Evolutionary conservation across 371 early-diverging fungal genomes (phyloP).

Genomic region (Mucor velutinosus): DNA sequence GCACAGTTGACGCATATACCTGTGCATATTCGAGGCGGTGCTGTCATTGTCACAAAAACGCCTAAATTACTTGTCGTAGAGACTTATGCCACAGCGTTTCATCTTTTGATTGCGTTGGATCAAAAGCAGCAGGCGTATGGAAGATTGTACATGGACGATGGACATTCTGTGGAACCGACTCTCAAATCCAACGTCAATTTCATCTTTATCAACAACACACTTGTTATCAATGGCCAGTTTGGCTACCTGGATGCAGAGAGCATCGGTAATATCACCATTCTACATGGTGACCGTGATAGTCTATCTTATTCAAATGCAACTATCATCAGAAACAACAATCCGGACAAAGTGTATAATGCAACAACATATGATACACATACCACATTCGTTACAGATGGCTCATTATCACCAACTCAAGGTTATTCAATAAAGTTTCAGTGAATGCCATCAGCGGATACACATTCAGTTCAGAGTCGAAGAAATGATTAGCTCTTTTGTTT

Average conservation of each 20-base stretch:
- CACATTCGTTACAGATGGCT: not conserved
- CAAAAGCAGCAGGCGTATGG: conserved; percentile 41
- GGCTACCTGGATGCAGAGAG: not conserved
- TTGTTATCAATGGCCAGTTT: conserved; percentile 11
- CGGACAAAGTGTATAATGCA: not conserved
- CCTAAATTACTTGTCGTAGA: conserved; percentile 44
- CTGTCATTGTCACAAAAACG: conserved; percentile 45
- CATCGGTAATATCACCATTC: not conserved
- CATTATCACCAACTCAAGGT: not conserved
- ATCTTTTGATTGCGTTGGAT: conserved; percentile 57
- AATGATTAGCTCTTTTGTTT: too few species aligned
- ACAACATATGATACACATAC: not conserved
- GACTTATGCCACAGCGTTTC: conserved; percentile 39
- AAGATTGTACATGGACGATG: conserved; percentile 47
- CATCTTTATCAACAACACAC: not conserved
- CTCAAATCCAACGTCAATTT: conserved; percentile 7
- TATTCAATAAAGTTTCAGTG: not conserved
- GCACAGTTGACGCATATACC: conserved; percentile 49
- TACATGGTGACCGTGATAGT: not conserved
- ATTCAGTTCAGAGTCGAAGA: too few species aligned
- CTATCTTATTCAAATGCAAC: not conserved
- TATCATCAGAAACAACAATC: not conserved
- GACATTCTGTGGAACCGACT: not conserved
- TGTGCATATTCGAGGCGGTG: conserved; percentile 47
- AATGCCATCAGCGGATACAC: too few species aligned